Evolutionary conservation across 176 grass and related monocot species (phyloP).

Genomic region (Saccharum officinarum): DNA sequence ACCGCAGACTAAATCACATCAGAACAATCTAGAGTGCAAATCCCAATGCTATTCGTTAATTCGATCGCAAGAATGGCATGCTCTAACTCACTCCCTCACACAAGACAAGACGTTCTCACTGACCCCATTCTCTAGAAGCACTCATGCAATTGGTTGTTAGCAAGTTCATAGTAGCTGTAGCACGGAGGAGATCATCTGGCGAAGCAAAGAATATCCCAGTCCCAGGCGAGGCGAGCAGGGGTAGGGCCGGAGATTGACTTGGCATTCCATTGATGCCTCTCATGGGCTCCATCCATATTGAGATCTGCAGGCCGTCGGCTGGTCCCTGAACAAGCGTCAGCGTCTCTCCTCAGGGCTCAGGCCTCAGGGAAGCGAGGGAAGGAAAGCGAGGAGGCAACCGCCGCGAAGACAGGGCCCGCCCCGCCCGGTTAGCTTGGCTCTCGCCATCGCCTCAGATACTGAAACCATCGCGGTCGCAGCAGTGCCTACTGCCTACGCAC

Average conservation of each 20-base stretch:
- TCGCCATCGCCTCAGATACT: slow-evolving; percentile 33
- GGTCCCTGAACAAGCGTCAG: not conserved
- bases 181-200: not conserved
- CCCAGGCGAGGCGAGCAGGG: not conserved
- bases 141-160: not conserved
- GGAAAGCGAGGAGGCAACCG: slow-evolving; percentile 54
- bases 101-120: not conserved
- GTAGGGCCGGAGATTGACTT: slow-evolving; percentile 34
- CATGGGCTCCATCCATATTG: not conserved
- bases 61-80: not conserved
- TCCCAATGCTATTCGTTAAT: not conserved
- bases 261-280: slow-evolving; percentile 20
- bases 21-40: not conserved
- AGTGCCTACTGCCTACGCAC: too few relatives aligned
- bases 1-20: not conserved
- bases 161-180: too few relatives aligned
- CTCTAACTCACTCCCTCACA: not conserved
- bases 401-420: not conserved
- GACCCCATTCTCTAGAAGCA: slow-evolving; percentile 42
- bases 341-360: not conserved
- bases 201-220: slow-evolving; percentile 49
- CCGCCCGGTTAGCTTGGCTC: not conserved
- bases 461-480: slow-evolving; percentile 28
- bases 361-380: not conserved
- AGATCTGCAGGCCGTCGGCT: slow-evolving; percentile 29